These are phyloP conservation scores for Cladophialophora immunda DNA, from an alignment of 2,329 filamentous ascomycete species.

Conservation along the genomic window DNA sequence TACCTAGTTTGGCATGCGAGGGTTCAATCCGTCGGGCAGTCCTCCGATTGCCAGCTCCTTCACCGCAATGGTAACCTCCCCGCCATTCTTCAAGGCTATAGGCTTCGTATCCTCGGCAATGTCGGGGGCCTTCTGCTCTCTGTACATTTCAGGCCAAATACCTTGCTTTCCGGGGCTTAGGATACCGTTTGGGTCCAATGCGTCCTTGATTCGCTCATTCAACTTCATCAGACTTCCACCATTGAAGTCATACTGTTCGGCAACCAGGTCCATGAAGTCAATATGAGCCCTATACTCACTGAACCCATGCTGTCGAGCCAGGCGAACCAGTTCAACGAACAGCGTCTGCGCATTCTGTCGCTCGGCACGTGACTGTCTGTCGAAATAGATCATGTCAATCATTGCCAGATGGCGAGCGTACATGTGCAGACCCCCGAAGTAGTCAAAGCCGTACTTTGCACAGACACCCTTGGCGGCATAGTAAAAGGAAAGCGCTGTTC, in stretches of 20 bases:
- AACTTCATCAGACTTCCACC: slow-evolving; percentile 53
- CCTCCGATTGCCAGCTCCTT: not conserved
- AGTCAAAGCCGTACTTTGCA: slow-evolving; percentile 58
- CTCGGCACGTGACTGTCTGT: slow-evolving; percentile 53
- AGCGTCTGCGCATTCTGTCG: slow-evolving; percentile 50
- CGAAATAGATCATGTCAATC: slow-evolving; percentile 64
- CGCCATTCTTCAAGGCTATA: not conserved
- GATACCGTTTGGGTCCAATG: slow-evolving; percentile 59
- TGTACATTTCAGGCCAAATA: slow-evolving; percentile 47
- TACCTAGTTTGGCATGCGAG: too few relatives aligned
- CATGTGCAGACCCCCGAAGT: slow-evolving; percentile 61
- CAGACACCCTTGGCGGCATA: slow-evolving; percentile 57
- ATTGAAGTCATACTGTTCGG: slow-evolving; percentile 55
- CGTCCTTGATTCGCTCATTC: slow-evolving; percentile 58
- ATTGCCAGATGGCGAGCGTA: slow-evolving; percentile 64
- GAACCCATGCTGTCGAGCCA: slow-evolving; percentile 52
- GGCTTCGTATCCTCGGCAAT: not conserved
- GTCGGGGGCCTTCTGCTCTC: slow-evolving; percentile 4
- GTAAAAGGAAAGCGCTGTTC: slow-evolving; percentile 57
- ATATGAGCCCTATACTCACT: slow-evolving; percentile 59
- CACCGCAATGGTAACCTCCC: not conserved
- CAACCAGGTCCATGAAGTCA: slow-evolving; percentile 56
- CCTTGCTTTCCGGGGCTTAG: slow-evolving; percentile 58
- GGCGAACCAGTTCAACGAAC: slow-evolving; percentile 47
- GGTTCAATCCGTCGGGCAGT: not conserved